A percentile compares a stretch with the other conserved stretches of the same genome.
These are phyloP conservation scores for Capsicum chinense DNA, from an alignment of 257 asterid species.

Conservation along the genomic window DNA sequence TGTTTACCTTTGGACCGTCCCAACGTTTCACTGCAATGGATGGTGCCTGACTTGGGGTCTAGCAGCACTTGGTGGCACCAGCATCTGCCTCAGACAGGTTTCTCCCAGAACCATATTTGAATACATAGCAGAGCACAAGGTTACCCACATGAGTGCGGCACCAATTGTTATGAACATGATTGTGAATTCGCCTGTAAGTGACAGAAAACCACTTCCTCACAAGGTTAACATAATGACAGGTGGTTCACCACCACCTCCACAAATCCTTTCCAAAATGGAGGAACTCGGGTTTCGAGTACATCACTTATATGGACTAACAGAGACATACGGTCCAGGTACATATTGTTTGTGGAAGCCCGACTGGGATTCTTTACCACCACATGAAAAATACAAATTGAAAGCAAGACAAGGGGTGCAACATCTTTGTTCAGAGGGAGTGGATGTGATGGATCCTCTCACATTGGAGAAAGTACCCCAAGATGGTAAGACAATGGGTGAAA, in stretches of 20 bases:
- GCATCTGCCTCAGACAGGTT: slow-evolving; percentile 42
- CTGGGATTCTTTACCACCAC: slow-evolving; percentile 42
- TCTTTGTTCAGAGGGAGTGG: slow-evolving; percentile 40
- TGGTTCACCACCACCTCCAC: slow-evolving; percentile 52
- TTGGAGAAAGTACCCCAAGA: slow-evolving; percentile 44
- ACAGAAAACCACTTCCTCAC: slow-evolving; percentile 42
- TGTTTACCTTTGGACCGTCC: slow-evolving; percentile 53
- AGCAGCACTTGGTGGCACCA: slow-evolving; percentile 51
- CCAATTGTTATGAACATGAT: slow-evolving; percentile 50
- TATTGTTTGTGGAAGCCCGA: slow-evolving; percentile 43
- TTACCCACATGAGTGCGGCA: slow-evolving; percentile 49
- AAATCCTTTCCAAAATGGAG: slow-evolving; percentile 41
- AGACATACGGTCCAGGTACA: slow-evolving; percentile 46
- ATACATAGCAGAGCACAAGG: slow-evolving; percentile 37
- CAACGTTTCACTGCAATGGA: slow-evolving; percentile 50
- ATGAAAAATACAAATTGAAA: slow-evolving; percentile 33
- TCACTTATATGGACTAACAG: slow-evolving; percentile 49
- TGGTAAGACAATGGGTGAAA: slow-evolving; percentile 44
- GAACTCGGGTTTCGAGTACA: slow-evolving; percentile 42
- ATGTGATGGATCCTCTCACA: slow-evolving; percentile 38
- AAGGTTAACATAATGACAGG: slow-evolving; percentile 46
- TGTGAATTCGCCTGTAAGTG: slow-evolving; percentile 31
- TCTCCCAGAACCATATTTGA: slow-evolving; percentile 39
- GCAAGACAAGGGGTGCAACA: slow-evolving; percentile 49
- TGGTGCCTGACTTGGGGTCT: slow-evolving; percentile 50